These are phyloP conservation scores for Eimeria tenella DNA, from an alignment of 169 alveolate species.

Conservation along the genomic window DNA sequence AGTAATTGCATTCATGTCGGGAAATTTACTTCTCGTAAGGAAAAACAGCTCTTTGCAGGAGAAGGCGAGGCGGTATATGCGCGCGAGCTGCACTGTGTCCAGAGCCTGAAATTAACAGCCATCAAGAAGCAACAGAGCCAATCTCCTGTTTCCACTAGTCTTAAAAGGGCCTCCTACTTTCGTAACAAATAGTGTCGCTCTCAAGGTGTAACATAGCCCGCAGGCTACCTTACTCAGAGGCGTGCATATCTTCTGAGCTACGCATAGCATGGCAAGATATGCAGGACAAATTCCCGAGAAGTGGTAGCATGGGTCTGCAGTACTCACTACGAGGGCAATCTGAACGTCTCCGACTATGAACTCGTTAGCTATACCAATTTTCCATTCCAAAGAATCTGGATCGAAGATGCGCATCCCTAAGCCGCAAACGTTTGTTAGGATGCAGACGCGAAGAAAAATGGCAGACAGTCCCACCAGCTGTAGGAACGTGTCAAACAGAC, in stretches of 20 bases:
- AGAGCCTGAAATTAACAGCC: constrained; percentile 62
- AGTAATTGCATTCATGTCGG: not conserved
- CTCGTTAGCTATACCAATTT: constrained; percentile 36
- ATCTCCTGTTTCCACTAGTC: too few species aligned
- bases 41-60: constrained; percentile 74
- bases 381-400: constrained; percentile 59
- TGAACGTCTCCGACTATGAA: constrained; percentile 57
- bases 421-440: constrained; percentile 57
- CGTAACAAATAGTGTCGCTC: not conserved
- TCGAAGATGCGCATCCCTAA: constrained; percentile 70
- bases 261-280: not conserved
- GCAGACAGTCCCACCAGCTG: constrained; percentile 74
- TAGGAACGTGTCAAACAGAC: constrained; percentile 58
- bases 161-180: not conserved
- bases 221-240: too few species aligned
- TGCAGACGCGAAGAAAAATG: constrained; percentile 51
- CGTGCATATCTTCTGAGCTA: not conserved
- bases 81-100: constrained; percentile 74
- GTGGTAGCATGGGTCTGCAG: not conserved
- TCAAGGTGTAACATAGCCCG: too few species aligned
- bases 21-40: constrained; percentile 63
- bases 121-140: constrained; percentile 14
- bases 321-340: constrained; percentile 44
- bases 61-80: constrained; percentile 73
- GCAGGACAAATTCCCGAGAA: too few species aligned